Evolutionary conservation across 108 stramenopile genomes (phyloP), one percentile per base, ranked within the genome.

Genomic region (Thalassiosira profunda): DNA sequence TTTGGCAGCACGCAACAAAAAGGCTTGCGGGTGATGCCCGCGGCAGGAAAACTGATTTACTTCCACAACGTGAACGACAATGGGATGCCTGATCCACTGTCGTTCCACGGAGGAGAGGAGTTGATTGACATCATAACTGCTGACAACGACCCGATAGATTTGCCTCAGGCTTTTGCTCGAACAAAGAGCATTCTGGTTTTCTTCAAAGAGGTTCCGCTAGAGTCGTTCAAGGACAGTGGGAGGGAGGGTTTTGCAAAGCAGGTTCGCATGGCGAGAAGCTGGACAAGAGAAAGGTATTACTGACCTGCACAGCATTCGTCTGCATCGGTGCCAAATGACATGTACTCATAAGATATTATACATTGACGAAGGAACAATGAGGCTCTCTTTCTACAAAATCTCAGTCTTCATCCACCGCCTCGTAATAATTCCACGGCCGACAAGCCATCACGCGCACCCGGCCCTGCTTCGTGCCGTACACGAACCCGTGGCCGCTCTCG

Each of bases 401-500:
- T 23, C 8, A 52, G 18, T 20, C 6, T 56, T 25, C 61, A 28
- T 63, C 48, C 38, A 73, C 31, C n/a, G n/a, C n/a, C 58, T 87
- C 73, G 60, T 94, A 94, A 62, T 84, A 86, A 79, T 90, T 94
- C 93, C 93, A 94, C 24, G 90, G 90, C 42, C 90, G 51, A 4
- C 86, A 82, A 60, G 85, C 73, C 11, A 91, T 49, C 28, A 95
- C 81, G 29, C 90, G 78, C 4, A 95, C 90, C 36, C 94, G 77
- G 26, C 98, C 98, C 67, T 97, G 97, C 65, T 96, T 97, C 23
- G 98, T 98, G 8, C 98, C 98, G 74, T 98, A 98, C 23, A 96
- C 93, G 68, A 97, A 95, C n/a, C 98, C 98, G 69, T 87, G 75
- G 8, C 97, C 98, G 44, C 94, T 91, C 54, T 88, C 81, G 5